These are phyloP conservation scores for Annulohypoxylon bovei DNA, from an alignment of 495 filamentous ascomycete genomes.

Conservation along the genomic window DNA sequence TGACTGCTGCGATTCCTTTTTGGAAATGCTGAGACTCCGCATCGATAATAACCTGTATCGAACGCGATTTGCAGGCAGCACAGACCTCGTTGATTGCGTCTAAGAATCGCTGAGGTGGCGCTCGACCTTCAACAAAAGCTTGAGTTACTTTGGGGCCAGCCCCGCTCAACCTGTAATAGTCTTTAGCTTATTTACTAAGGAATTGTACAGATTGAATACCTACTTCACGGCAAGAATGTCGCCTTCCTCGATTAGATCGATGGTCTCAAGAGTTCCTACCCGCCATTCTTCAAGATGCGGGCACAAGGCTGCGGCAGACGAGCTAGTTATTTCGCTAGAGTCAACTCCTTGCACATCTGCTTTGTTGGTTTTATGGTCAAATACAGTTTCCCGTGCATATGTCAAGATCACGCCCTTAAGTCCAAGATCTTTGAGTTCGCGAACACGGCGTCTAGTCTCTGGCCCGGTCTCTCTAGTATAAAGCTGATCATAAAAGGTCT, in stretches of 20 bases:
- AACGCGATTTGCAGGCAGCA: neutral
- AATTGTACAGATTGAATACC: neutral
- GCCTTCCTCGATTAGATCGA: neutral
- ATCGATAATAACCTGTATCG: neutral
- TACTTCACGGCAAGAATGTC: neutral
- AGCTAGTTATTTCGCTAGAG: neutral
- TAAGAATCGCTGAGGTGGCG: neutral
- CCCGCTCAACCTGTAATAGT: neutral
- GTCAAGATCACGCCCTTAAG: neutral
- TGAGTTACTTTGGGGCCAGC: neutral
- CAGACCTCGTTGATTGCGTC: neutral
- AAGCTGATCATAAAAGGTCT: neutral
- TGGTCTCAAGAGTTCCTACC: neutral
- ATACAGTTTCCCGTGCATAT: neutral
- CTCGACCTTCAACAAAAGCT: neutral
- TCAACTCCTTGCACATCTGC: neutral
- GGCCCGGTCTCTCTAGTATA: neutral
- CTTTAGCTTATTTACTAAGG: neutral
- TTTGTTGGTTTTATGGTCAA: conserved; percentile 1
- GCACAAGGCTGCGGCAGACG: neutral
- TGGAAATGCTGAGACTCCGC: neutral
- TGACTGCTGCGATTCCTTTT: neutral
- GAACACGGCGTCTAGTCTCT: neutral
- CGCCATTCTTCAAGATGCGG: neutral
- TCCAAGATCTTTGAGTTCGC: neutral